A percentile compares a stretch with the other conserved stretches of the same genome.
Conservation (phyloP, 441 rosid species). For the Rhodomyrtus psidioides region DNA sequence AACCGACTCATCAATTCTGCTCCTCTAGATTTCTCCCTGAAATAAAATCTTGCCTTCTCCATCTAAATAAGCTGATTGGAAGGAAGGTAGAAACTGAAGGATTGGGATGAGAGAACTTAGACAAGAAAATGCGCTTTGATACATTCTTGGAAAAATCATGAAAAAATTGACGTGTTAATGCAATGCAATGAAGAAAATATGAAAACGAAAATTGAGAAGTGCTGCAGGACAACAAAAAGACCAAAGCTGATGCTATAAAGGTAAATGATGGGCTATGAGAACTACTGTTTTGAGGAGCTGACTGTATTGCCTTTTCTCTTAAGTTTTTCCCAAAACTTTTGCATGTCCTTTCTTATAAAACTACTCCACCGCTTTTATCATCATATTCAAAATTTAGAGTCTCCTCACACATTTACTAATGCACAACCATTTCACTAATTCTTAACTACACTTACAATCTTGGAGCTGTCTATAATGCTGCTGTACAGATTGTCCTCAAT, state of each 20-base stretch:
- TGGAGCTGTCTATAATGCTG: no score
- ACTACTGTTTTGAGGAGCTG: not conserved
- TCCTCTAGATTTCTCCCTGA: no score
- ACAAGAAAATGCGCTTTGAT: conserved; percentile 35
- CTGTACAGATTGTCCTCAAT: no score
- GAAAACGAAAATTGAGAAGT: conserved; percentile 1
- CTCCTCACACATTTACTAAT: not conserved
- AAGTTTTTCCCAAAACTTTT: not conserved
- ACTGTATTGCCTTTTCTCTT: not conserved
- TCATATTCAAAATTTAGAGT: not conserved
- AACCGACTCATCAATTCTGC: no score
- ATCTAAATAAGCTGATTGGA: conserved; percentile 53
- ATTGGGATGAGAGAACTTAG: conserved; percentile 53
- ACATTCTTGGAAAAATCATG: conserved; percentile 55
- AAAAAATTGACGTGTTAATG: conserved; percentile 1
- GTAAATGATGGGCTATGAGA: not conserved
- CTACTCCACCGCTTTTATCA: not conserved
- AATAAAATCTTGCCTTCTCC: no score
- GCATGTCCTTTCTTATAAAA: not conserved
- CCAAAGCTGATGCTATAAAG: not conserved
- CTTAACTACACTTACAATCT: not conserved
- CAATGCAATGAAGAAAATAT: not conserved
- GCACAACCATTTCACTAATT: not conserved
- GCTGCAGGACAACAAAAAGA: not conserved
- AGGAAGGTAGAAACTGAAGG: conserved; percentile 39